phyloP scores from a whole-genome alignment of 257 asterid species.

The Orobanche coerulescens region DNA sequence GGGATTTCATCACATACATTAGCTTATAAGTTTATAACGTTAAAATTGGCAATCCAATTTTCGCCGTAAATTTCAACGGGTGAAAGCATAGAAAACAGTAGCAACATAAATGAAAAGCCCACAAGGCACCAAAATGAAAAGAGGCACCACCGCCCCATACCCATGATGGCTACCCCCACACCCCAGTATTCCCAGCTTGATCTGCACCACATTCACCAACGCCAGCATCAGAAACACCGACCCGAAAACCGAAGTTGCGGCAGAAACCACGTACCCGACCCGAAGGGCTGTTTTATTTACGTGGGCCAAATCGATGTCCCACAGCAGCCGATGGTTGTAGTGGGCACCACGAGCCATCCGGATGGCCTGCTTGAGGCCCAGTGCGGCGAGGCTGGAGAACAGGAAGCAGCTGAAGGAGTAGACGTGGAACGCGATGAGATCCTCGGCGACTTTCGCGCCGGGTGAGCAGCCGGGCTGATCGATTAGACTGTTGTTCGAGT shows the following conservation, averaged over 20 bases:
- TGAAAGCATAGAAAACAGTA: constrained; percentile 65
- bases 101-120: constrained; percentile 67
- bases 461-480: constrained; percentile 47
- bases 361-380: constrained; percentile 72
- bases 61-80: constrained; percentile 36
- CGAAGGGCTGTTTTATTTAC: constrained; percentile 52
- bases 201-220: constrained; percentile 73
- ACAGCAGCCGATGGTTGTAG: constrained; percentile 25
- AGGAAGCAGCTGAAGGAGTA: constrained; percentile 88
- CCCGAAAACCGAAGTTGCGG: constrained; percentile 71
- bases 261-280: constrained; percentile 76
- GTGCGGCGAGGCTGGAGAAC: constrained; percentile 77
- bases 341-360: constrained; percentile 41
- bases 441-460: constrained; percentile 44
- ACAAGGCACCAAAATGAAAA: constrained; percentile 55
- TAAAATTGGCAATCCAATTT: too few relatives aligned
- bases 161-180: constrained; percentile 67
- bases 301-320: constrained; percentile 57
- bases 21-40: too few relatives aligned
- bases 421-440: constrained; percentile 70
- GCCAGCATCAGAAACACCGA: constrained; percentile 74
- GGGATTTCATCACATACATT: too few relatives aligned
- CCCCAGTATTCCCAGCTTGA: constrained; percentile 69
- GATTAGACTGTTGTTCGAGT: constrained; percentile 61
- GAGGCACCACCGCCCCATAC: constrained; percentile 74